Evolutionary conservation across 306 rosid genomes (phyloP).

Genomic region (Vachellia collinsii): DNA sequence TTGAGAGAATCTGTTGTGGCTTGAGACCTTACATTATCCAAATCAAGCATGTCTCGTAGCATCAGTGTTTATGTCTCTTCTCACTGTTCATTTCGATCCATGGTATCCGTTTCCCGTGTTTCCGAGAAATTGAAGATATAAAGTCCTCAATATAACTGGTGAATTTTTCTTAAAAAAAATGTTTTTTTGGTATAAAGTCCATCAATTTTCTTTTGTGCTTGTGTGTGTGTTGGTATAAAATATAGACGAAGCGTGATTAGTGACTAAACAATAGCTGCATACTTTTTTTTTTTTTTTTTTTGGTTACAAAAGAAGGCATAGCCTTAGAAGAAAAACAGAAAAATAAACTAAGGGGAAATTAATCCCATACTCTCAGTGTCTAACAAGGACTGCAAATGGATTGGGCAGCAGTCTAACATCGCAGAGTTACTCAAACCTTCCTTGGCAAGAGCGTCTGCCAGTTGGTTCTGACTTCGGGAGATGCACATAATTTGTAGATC

Average conservation of each 20-base stretch:
- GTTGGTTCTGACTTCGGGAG: no score
- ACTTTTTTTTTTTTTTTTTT: no score
- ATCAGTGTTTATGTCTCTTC: neutral
- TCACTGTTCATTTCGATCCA: neutral
- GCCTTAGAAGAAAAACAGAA: no score
- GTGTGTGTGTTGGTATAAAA: neutral
- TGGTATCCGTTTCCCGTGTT: no score
- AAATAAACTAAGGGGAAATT: no score
- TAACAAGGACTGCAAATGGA: no score
- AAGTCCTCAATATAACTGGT: neutral
- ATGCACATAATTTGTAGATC: no score
- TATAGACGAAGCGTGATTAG: slow-evolving; percentile 23
- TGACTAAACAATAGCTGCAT: slow-evolving; percentile 36
- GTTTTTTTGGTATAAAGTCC: neutral
- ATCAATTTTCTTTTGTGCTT: neutral
- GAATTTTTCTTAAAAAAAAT: neutral
- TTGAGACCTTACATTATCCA: neutral
- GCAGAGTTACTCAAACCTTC: no score
- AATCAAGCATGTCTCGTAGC: neutral
- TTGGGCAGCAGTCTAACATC: no score
- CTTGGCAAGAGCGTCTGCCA: no score
- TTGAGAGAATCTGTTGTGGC: neutral
- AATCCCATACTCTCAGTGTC: no score
- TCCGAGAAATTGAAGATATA: neutral
- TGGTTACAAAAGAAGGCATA: no score